Percentiles rank a stretch among this genome's conserved stretches.
Conservation (phyloP, 2,329 filamentous ascomycete genomes). For the Emergomyces africanus region DNA sequence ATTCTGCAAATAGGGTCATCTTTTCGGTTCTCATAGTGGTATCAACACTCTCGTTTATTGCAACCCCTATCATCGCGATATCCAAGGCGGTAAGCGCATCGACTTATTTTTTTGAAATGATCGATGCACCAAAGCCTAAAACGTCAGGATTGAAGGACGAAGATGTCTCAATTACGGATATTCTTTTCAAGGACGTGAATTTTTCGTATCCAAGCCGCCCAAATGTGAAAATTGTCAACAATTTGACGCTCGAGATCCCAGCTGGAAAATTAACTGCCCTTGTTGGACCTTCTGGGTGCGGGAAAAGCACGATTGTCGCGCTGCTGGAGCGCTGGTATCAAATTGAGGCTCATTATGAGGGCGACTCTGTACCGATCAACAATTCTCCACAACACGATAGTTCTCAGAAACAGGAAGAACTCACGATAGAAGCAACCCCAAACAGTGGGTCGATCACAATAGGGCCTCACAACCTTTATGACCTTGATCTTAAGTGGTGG, state of each 20-base stretch:
- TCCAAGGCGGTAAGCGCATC: slow-evolving; percentile 23
- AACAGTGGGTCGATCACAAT: slow-evolving; percentile 40
- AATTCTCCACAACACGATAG: not conserved
- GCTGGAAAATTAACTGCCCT: slow-evolving; percentile 30
- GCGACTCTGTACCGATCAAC: not conserved
- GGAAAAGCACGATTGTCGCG: slow-evolving; percentile 34
- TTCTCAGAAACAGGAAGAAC: not conserved
- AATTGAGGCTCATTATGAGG: slow-evolving; percentile 7
- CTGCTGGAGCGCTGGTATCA: slow-evolving; percentile 34
- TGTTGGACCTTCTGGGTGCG: slow-evolving; percentile 34
- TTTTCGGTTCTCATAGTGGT: slow-evolving; percentile 20
- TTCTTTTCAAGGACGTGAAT: slow-evolving; percentile 50
- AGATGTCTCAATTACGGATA: slow-evolving; percentile 38
- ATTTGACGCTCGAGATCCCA: slow-evolving; percentile 21
- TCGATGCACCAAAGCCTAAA: slow-evolving; percentile 16
- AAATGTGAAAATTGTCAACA: slow-evolving; percentile 23
- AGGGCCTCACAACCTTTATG: slow-evolving; percentile 39
- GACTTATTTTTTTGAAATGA: slow-evolving; percentile 21
- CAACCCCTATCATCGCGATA: slow-evolving; percentile 22
- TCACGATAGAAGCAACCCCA: not conserved
- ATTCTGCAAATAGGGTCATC: slow-evolving; percentile 17
- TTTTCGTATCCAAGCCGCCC: slow-evolving; percentile 54
- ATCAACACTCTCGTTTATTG: slow-evolving; percentile 7
- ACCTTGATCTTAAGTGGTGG: slow-evolving; percentile 51
- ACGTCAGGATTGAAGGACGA: slow-evolving; percentile 34